phyloP scores from a whole-genome alignment of 441 rosid genomes.

The Capsella rubella region DNA sequence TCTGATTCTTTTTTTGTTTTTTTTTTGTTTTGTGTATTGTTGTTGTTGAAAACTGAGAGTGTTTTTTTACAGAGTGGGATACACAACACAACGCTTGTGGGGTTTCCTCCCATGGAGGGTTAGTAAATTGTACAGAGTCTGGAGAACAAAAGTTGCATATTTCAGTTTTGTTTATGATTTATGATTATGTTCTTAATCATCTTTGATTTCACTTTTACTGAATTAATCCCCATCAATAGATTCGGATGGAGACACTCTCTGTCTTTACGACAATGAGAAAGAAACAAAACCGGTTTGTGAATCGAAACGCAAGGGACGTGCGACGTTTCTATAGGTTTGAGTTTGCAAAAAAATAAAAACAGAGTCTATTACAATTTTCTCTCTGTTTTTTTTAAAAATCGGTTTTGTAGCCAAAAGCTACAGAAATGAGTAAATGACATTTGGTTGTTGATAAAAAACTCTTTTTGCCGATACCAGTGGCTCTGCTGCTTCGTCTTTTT shows the following conservation, averaged over 20 bases:
- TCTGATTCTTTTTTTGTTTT: neutral
- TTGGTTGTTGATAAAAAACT: conserved; percentile 6
- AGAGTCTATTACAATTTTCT: conserved; percentile 25
- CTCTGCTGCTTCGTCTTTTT: conserved; percentile 37
- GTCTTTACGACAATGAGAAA: conserved; percentile 11
- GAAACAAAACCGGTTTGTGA: conserved; percentile 24
- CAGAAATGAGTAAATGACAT: conserved; percentile 19
- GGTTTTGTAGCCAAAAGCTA: conserved; percentile 18
- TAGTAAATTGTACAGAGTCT: conserved; percentile 28
- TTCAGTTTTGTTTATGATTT: conserved; percentile 8
- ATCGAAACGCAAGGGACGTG: neutral
- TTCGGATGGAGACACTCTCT: conserved; percentile 19
- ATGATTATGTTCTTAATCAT: neutral
- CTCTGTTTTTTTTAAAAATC: neutral
- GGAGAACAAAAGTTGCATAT: neutral
- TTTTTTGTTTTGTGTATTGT: conserved; percentile 5
- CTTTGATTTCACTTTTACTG: neutral
- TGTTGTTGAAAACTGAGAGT: conserved; percentile 18
- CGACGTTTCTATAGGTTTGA: conserved; percentile 4
- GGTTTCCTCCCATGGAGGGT: neutral
- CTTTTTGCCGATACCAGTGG: conserved; percentile 29
- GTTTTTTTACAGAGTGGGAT: conserved; percentile 22
- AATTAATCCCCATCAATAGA: conserved; percentile 24
- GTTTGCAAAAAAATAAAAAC: conserved; percentile 1
- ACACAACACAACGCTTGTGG: conserved; percentile 32